These are phyloP conservation scores for Penicillium pancosmium DNA, from an alignment of 495 filamentous ascomycete species.

Conservation along the genomic window DNA sequence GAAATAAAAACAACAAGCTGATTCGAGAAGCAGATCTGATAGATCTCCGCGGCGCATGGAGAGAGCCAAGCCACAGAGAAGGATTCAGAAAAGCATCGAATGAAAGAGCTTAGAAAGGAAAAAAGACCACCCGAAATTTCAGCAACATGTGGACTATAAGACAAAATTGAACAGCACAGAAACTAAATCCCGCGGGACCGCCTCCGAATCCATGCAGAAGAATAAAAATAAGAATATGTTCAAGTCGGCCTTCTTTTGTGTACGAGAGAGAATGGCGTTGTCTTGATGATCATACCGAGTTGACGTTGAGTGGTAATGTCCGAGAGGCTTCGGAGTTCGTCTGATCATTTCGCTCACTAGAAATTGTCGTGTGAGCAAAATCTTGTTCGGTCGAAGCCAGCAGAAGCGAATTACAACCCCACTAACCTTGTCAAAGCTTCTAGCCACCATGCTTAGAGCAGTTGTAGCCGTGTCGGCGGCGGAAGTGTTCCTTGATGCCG, in stretches of 20 bases:
- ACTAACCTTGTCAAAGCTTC: slow-evolving; percentile 11
- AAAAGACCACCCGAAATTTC: background rate
- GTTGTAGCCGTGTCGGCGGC: slow-evolving; percentile 38
- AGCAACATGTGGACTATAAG: background rate
- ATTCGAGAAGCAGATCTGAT: background rate
- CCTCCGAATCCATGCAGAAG: background rate
- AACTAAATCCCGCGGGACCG: background rate
- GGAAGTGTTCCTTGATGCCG: slow-evolving; percentile 41
- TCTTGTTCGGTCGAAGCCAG: background rate
- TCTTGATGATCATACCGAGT: background rate
- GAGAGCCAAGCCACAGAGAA: background rate
- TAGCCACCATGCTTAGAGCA: slow-evolving; percentile 44
- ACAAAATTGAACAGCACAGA: background rate
- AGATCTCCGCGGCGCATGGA: background rate
- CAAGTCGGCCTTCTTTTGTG: background rate
- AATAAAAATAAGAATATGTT: background rate
- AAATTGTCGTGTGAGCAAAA: slow-evolving; percentile 1
- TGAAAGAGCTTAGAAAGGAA: background rate
- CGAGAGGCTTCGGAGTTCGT: background rate
- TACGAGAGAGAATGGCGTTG: background rate
- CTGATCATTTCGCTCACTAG: background rate
- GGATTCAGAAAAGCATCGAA: background rate
- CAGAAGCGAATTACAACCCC: background rate
- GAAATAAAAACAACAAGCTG: background rate
- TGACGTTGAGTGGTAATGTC: background rate